Evolutionary conservation across 768 basidiomycete genomes (phyloP).

Genomic region (Lactarius hengduanensis): DNA sequence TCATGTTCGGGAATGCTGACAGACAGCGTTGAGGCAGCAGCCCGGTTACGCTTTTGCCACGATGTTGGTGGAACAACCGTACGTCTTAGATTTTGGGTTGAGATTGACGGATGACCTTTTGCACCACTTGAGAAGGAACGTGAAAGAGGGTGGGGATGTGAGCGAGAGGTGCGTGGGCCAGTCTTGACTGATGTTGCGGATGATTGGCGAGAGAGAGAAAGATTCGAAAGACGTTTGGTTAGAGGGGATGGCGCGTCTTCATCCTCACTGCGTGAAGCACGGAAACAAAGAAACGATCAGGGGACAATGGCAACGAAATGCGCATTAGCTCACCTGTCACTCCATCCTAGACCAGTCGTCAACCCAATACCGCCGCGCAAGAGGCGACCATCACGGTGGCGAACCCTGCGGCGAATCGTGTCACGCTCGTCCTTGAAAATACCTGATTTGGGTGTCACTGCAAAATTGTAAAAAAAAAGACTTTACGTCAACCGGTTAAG

Average conservation of each 20-base stretch:
- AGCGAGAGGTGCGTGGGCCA: constrained; percentile 13
- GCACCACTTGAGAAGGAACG: constrained; percentile 30
- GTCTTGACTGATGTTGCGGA: constrained; percentile 26
- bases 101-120: not conserved
- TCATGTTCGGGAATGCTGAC: constrained; percentile 22
- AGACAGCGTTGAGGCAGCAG: constrained; percentile 13
- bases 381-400: constrained; percentile 42
- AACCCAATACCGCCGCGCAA: constrained; percentile 41
- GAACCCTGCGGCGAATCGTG: constrained; percentile 35
- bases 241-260: constrained; percentile 43
- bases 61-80: constrained; percentile 25
- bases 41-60: constrained; percentile 15
- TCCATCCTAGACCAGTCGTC: constrained; percentile 45
- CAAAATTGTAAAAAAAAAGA: constrained; percentile 17
- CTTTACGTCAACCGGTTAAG: constrained; percentile 12
- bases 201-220: constrained; percentile 29
- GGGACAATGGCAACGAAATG: not conserved
- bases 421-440: constrained; percentile 41
- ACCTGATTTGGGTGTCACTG: constrained; percentile 38
- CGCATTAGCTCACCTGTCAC: constrained; percentile 37
- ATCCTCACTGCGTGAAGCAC: constrained; percentile 36
- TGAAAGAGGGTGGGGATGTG: constrained; percentile 31
- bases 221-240: constrained; percentile 37
- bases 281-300: not conserved
- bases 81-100: constrained; percentile 17